A percentile compares a stretch with the other conserved stretches of the same genome.
Conservation (phyloP, 1,139 yeast species). For the Yamadazyma sp. region DNA sequence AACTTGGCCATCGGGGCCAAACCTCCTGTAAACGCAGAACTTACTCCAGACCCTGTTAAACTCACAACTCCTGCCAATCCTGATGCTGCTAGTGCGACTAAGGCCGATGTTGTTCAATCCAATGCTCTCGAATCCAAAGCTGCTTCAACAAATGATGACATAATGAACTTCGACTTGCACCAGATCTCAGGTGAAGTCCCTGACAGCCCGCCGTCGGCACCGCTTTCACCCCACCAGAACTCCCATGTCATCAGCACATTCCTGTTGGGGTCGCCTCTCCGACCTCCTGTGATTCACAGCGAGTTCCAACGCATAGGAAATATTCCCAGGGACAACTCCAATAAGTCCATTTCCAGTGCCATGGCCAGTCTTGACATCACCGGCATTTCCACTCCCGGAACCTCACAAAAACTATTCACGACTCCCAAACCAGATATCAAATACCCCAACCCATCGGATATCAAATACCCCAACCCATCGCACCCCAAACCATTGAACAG, state of each 20-base stretch:
- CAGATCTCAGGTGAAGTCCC: constrained; percentile 31
- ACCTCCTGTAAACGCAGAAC: constrained; percentile 8
- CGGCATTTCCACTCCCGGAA: neutral
- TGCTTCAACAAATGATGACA: too few relatives aligned
- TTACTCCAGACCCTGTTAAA: neutral
- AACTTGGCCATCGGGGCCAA: constrained; percentile 27
- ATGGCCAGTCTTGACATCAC: constrained; percentile 32
- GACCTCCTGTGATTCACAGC: constrained; percentile 11
- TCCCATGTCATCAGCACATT: constrained; percentile 8
- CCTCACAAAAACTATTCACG: constrained; percentile 1
- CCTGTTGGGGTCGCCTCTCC: constrained; percentile 10
- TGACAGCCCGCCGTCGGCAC: constrained; percentile 49
- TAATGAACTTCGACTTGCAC: constrained; percentile 13
- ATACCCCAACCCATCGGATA: too few relatives aligned
- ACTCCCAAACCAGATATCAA: too few relatives aligned
- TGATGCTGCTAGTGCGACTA: constrained; percentile 1
- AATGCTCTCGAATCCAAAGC: too few relatives aligned
- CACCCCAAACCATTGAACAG: neutral
- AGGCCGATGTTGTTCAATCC: too few relatives aligned
- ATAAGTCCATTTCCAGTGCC: constrained; percentile 27
- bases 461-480: neutral
- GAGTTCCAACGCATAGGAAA: constrained; percentile 8
- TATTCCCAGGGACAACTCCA: constrained; percentile 20
- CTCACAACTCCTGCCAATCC: neutral
- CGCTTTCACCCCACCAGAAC: constrained; percentile 36